Base-by-base conservation (phyloP, 768 basidiomycete species). In the Suillus spraguei region DNA sequence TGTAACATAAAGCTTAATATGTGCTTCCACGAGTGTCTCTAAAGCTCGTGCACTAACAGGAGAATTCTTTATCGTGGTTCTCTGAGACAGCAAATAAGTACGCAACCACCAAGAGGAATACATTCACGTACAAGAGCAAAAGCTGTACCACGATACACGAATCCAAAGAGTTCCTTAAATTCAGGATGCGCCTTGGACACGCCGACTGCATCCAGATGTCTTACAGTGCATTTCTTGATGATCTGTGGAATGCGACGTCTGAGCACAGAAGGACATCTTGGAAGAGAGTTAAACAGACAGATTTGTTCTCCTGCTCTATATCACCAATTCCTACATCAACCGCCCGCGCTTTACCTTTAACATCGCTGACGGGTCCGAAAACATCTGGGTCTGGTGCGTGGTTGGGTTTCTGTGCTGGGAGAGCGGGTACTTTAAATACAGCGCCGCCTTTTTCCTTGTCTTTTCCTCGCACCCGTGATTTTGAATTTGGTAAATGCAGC, bases 261-360 rank as follows among this genome's bases (percentile, higher is more conserved):
- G 17, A 56, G 36, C 3, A 3, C 32, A 14, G 8, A 53, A 13
- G n/a, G 13, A 60, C 13, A 3, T 8, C 8, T 28, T 22, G 20
- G 20, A 28, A 24, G 13, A n/a, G 24, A 22, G 22, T 52, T 32
- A 16, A 17, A 73, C 81, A 68, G 65, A 90, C 89, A 65, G 80
- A 81, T 72, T 87, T 90, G 70, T 90, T 91, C 6, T 80, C 77
- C 67, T 79, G 83, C 75, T 90, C 88, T 47, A 84, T 68, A 61
- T 77, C 66, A 32, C 66, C 65, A 17, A 69, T 72, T 10, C 62
- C 65, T 55, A 70, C 73, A 20, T 69, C 63, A 7, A 54, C 63
- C 10, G 65, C 70, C 14, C 69, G 71, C 1, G 70, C 71, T 33
- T 75, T 79, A 9, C 76, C 78, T 71, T 79, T 83, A 39, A 69